Conservation (phyloP, 345 rosid genomes). For the Syzygium grande region DNA sequence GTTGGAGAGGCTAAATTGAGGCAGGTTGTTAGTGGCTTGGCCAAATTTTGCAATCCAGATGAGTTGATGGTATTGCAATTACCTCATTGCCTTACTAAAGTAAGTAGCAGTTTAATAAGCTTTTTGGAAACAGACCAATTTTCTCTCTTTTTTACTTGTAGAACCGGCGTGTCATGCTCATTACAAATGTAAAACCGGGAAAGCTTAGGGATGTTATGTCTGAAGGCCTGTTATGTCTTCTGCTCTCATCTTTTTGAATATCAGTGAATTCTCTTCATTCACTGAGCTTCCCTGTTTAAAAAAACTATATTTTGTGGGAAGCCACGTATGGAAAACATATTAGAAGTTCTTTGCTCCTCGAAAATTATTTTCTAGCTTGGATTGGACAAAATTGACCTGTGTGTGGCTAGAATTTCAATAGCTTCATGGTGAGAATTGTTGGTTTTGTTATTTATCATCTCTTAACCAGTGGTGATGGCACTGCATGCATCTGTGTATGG, state of each 20-base stretch:
- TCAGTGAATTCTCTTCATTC: background rate
- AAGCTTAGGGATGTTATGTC: constrained; percentile 89
- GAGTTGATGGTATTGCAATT: constrained; percentile 51
- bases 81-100: background rate
- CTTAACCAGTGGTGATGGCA: background rate
- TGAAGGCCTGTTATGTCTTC: constrained; percentile 77
- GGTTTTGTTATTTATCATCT: background rate
- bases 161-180: constrained; percentile 74
- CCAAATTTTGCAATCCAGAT: constrained; percentile 78
- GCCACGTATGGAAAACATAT: background rate
- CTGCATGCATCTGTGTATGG: background rate
- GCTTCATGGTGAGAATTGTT: background rate
- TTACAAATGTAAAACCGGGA: constrained; percentile 97
- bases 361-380: background rate
- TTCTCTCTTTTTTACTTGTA: constrained; percentile 26
- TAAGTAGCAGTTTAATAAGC: background rate
- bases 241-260: background rate
- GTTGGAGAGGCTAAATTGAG: constrained; percentile 80
- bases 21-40: constrained; percentile 99
- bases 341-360: background rate
- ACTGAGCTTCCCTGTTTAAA: background rate
- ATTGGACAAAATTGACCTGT: background rate
- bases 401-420: background rate
- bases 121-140: background rate
- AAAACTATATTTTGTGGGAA: background rate